Evolutionary conservation across 768 basidiomycete genomes (phyloP).

Genomic region (Naganishia kalamii): DNA sequence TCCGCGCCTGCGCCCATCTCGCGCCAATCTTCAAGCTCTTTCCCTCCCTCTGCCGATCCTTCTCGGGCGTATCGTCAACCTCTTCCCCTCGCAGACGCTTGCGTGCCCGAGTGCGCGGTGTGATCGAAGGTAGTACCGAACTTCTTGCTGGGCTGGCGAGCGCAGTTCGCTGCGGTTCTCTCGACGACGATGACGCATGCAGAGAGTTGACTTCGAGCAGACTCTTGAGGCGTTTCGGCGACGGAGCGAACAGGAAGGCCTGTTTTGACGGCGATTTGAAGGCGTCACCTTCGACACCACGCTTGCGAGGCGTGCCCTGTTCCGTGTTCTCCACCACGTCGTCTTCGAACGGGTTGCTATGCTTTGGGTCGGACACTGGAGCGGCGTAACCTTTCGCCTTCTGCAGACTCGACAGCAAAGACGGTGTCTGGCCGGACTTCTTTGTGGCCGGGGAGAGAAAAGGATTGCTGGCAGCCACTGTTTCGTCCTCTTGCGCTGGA

Average conservation of each 20-base stretch:
- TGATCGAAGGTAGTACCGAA: neutral
- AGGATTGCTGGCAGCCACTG: neutral
- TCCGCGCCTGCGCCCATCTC: conserved; percentile 11
- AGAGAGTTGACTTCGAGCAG: conserved; percentile 19
- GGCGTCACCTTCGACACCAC: neutral
- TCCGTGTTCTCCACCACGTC: neutral
- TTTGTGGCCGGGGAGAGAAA: neutral
- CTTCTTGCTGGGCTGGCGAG: neutral
- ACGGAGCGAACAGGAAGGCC: conserved; percentile 20
- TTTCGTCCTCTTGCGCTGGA: no score
- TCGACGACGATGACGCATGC: neutral
- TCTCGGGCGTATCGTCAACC: conserved; percentile 22
- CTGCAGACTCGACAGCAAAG: neutral
- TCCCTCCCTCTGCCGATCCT: neutral
- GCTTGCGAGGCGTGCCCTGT: neutral
- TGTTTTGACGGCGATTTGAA: neutral
- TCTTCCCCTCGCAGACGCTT: conserved; percentile 24
- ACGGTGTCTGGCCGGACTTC: neutral
- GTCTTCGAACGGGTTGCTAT: conserved; percentile 18
- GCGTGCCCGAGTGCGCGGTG: conserved; percentile 19
- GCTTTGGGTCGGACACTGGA: conserved; percentile 2
- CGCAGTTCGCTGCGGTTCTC: neutral
- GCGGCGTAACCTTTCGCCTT: neutral
- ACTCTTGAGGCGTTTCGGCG: conserved; percentile 17
- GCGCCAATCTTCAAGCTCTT: conserved; percentile 10